Base-by-base conservation (phyloP, 2,329 filamentous ascomycete genomes). In the Fusarium sp. region DNA sequence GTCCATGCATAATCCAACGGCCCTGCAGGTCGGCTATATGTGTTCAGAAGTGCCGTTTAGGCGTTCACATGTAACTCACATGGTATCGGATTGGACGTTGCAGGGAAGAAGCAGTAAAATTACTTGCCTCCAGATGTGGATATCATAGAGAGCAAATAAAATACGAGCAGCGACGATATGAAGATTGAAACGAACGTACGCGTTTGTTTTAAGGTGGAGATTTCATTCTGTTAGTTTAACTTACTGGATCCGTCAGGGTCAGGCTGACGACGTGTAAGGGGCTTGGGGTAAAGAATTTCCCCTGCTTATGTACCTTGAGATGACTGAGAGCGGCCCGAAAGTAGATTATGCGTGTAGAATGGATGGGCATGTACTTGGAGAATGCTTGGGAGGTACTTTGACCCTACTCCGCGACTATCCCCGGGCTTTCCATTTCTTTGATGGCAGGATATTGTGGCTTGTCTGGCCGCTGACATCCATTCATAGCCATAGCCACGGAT, bases 111-210 rank as follows among this genome's bases (percentile, higher is more conserved):
- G 34, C 34, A 23, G 19, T 39, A 43, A 42, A 62, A 62, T 46
- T 61, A 39, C 52, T 6, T 19, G 6, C 48, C 52, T 55, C n/a
- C 13, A 25, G 21, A 46, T 45, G 28, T 30, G 37, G 58, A 18
- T 28, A 63, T 34, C 28, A 39, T 3, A 18, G 4, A 61, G 58
- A 52, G 21, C 58, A 63, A 37, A 57, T 44, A 39, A 59, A 30
- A 48, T 14, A 58, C 37, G 53, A 45, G 59, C n/a, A 50, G 51
- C 54, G 39, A 59, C 26, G 39, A 58, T 58, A 37, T 21, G 39
- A 25, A 19, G 21, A 41, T 50, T 51, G 51, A 66, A 66, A 61
- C 55, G 30, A 7, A 88, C 88, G 34, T 89, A 58, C 44, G 49
- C 23, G 49, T 52, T 41, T 52, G 49, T 42, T 52, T 42, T 52